These are phyloP conservation scores for Thermomyces lanuginosus DNA, from an alignment of 2,329 filamentous ascomycete species.

Conservation along the genomic window DNA sequence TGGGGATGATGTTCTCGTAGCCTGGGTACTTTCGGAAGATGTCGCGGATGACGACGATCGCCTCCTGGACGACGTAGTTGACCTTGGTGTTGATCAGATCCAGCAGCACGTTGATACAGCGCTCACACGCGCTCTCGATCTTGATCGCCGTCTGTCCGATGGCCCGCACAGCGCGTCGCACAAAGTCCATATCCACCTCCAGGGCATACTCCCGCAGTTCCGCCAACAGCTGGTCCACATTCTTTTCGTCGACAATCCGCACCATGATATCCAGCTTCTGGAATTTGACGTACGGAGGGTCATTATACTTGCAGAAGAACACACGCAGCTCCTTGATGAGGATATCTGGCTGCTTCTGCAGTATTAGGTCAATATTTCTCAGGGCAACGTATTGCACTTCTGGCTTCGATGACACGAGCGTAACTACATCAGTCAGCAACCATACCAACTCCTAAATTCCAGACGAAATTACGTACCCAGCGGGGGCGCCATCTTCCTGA, in stretches of 20 bases:
- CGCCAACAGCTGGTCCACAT: constrained; percentile 83
- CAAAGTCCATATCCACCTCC: constrained; percentile 98
- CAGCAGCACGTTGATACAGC: constrained; percentile 82
- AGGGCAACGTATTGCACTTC: constrained; percentile 97
- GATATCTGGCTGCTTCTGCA: constrained; percentile 93
- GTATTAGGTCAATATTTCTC: constrained; percentile 83
- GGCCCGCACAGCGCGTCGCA: constrained; percentile 79
- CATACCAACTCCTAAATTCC: background rate
- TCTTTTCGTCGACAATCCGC: constrained; percentile 91
- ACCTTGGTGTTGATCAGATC: constrained; percentile 95
- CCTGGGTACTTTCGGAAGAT: constrained; percentile 95
- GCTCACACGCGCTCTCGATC: constrained; percentile 86
- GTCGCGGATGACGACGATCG: constrained; percentile 97
- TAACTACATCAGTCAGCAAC: constrained; percentile 43
- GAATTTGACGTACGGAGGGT: constrained; percentile 92
- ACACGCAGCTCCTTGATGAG: constrained; percentile 93
- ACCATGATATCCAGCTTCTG: constrained; percentile 99
- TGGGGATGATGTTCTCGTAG: constrained; percentile 95
- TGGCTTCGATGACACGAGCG: constrained; percentile 81
- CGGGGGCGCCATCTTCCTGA: constrained; percentile 97
- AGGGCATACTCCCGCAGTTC: constrained; percentile 95
- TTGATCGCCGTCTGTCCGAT: constrained; percentile 98
- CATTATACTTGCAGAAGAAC: constrained; percentile 99
- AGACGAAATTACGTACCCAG: constrained; percentile 59
- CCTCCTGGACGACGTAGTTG: constrained; percentile 97